phyloP scores from a whole-genome alignment of 768 basidiomycete species.

The Trametes villosa region DNA sequence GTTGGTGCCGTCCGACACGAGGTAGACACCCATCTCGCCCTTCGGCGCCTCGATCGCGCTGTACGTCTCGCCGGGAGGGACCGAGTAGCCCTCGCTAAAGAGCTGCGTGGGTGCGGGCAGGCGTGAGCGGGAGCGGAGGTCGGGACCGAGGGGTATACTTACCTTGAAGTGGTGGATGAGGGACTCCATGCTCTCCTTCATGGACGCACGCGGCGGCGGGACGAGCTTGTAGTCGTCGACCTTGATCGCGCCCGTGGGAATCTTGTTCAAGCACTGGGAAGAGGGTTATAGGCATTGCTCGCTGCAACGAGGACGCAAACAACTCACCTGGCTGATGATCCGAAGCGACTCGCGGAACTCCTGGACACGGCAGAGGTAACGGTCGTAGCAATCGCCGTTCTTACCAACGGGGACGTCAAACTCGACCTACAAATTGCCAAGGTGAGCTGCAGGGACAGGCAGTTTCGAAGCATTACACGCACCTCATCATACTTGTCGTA shows the following conservation, averaged over 20 bases:
- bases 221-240: constrained; percentile 98
- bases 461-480: constrained; percentile 22
- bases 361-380: constrained; percentile 96
- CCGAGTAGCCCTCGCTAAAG: constrained; percentile 96
- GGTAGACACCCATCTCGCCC: constrained; percentile 98
- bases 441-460: background rate
- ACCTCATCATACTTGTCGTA: constrained; percentile 98
- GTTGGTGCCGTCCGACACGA: constrained; percentile 97
- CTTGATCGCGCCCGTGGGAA: constrained; percentile 89
- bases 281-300: background rate
- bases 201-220: constrained; percentile 92
- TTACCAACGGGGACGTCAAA: constrained; percentile 97
- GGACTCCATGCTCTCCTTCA: constrained; percentile 99
- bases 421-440: constrained; percentile 68
- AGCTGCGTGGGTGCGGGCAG: constrained; percentile 50
- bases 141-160: constrained; percentile 1
- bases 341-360: constrained; percentile 95
- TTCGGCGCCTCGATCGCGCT: constrained; percentile 98
- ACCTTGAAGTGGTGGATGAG: constrained; percentile 99
- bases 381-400: constrained; percentile 98
- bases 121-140: constrained; percentile 2
- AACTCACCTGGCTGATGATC: constrained; percentile 75
- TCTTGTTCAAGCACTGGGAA: constrained; percentile 91
- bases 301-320: background rate
- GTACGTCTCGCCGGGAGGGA: constrained; percentile 96